Evolutionary conservation across 2,329 filamentous ascomycete genomes (phyloP), one percentile per base, ranked within the genome.

Genomic region (Sporothrix protearum): DNA sequence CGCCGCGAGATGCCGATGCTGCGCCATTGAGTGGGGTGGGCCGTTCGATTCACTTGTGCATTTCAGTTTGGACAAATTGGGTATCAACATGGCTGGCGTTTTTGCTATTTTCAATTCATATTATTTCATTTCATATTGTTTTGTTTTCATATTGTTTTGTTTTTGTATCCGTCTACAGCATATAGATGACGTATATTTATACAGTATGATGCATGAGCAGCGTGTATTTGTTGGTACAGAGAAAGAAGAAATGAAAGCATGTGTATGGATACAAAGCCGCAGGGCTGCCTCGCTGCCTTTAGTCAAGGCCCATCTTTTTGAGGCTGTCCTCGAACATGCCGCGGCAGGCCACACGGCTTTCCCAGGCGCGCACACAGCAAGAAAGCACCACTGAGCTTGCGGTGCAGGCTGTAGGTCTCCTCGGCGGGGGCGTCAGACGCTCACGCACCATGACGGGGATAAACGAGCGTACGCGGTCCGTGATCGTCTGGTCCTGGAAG

Each of bases 381-480:
- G 79, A 99, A 99, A 0, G 96, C 96, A 0, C 96, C 96, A 79
- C 94, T 97, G 70, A 99, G 83, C 83, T 99, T 99, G 73, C 96
- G 88, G 81, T 99, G 96, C 77, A 99, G 82, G 79, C 91, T 95
- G 79, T 99, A 99, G 69, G 96, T 99, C 85, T 99, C 96, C 82
- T 99, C 96, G 0, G 96, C 30, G 96, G 96, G 30, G 96, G 95
- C 19, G 93, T 89, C 25, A 99, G 82, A 47, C 96, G 84, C 83
- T 99, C 96, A 71, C 88, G 88, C 63, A 99, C 85, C 96, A 99
- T 99, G 69, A 97, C 84, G 19, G 96, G 96, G 75, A 99, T 98
- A 69, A 97, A 85, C 3, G 85, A 87, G 77, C 94, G 90, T 71
- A 99, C 95, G 59, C 96, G 87, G 78, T 98, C 94, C 0, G 96